Conservation (phyloP, 2,329 filamentous ascomycete species). For the Fusarium albidum region DNA sequence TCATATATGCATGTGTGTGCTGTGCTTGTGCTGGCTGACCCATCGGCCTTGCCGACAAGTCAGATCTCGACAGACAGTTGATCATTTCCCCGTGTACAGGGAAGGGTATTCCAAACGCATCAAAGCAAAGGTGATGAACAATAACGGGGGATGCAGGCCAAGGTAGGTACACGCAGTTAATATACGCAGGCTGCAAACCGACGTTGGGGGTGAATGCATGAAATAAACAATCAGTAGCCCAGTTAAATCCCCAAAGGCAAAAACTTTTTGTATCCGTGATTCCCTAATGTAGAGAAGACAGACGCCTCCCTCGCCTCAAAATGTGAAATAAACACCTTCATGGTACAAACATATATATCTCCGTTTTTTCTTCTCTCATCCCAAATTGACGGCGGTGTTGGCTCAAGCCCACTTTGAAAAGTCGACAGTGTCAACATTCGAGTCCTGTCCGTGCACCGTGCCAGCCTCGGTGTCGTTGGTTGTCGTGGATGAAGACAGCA, state of each 20-base stretch:
- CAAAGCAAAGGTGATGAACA: constrained; percentile 12
- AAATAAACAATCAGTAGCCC: constrained; percentile 17
- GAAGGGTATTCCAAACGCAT: constrained; percentile 18
- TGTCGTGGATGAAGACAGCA: constrained; percentile 60
- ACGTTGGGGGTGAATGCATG: constrained; percentile 9
- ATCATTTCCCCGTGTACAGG: constrained; percentile 9
- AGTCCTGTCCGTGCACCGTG: constrained; percentile 40
- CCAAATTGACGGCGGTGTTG: constrained; percentile 2
- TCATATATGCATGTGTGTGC: too few relatives aligned
- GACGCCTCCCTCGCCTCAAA: constrained; percentile 26
- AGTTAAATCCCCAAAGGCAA: constrained; percentile 35
- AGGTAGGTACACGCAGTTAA: too few relatives aligned
- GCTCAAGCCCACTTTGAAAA: constrained; percentile 50
- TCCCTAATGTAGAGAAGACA: constrained; percentile 47
- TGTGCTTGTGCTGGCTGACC: too few relatives aligned
- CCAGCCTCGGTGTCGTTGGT: constrained; percentile 63
- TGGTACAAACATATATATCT: constrained; percentile 23
- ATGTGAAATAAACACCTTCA: constrained; percentile 19
- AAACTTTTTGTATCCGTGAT: constrained; percentile 41
- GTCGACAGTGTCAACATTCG: constrained; percentile 48
- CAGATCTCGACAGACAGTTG: constrained; percentile 9
- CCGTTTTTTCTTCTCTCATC: neutral
- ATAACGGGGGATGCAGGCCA: constrained; percentile 4
- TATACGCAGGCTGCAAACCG: neutral
- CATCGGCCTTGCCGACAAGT: constrained; percentile 1